Percentiles rank a stretch among this genome's conserved stretches.
These are phyloP conservation scores for Solanum ahanhuiri DNA, from an alignment of 257 asterid species.

Conservation along the genomic window DNA sequence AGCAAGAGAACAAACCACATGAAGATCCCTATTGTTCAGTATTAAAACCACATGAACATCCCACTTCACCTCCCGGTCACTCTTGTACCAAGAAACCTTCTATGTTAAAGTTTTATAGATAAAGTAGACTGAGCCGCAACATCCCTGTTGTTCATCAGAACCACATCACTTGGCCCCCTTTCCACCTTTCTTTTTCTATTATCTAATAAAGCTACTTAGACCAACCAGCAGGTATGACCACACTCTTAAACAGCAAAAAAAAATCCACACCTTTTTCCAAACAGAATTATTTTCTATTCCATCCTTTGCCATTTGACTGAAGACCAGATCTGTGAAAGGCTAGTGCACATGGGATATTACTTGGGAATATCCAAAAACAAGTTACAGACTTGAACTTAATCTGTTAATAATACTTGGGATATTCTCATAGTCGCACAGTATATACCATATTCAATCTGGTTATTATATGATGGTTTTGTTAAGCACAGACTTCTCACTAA, in stretches of 20 bases:
- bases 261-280: background rate
- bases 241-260: background rate
- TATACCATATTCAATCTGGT: background rate
- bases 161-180: background rate
- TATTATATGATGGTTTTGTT: background rate
- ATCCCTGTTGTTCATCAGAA: background rate
- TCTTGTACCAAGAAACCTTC: background rate
- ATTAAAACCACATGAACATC: background rate
- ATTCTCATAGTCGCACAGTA: background rate
- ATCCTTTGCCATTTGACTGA: background rate
- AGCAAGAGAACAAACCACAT: background rate
- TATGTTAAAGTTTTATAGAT: background rate
- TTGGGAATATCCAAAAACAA: background rate
- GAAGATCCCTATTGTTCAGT: background rate
- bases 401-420: background rate
- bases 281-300: background rate
- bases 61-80: background rate
- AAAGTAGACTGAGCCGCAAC: background rate
- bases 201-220: background rate
- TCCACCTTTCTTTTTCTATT: background rate
- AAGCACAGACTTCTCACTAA: background rate
- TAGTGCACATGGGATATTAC: background rate
- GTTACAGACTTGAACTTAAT: background rate
- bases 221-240: background rate
- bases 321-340: background rate